Conservation (phyloP, 257 asterid species). For the Haberlea rhodopensis region DNA sequence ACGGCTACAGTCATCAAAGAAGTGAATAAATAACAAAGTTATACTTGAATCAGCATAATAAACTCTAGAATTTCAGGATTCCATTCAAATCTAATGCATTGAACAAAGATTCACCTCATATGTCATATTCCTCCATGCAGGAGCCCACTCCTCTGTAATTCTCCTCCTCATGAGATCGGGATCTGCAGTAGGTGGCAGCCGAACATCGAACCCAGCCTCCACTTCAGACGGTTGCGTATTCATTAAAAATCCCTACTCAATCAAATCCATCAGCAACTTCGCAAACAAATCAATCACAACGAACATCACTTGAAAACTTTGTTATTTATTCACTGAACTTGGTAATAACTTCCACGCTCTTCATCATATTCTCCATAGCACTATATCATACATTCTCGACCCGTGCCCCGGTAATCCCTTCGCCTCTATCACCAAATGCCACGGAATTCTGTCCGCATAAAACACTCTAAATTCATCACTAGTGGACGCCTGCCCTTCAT, state of each 20-base stretch:
- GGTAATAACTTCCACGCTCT: conserved; percentile 72
- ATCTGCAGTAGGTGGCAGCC: conserved; percentile 79
- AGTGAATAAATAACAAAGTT: not conserved
- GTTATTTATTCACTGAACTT: too few species aligned
- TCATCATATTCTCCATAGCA: conserved; percentile 89
- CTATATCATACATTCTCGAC: conserved; percentile 70
- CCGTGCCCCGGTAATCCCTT: conserved; percentile 83
- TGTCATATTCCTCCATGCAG: conserved; percentile 80
- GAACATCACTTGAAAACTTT: not conserved
- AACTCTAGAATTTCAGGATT: conserved; percentile 5
- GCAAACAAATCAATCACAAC: conserved; percentile 19
- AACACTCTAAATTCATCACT: conserved; percentile 79
- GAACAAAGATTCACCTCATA: conserved; percentile 48
- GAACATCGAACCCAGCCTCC: conserved; percentile 84
- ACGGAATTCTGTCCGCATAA: conserved; percentile 80
- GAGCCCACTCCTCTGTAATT: conserved; percentile 93
- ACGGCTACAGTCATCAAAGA: conserved; percentile 7
- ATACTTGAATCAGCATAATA: not conserved
- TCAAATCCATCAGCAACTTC: conserved; percentile 19
- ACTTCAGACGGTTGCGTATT: conserved; percentile 96
- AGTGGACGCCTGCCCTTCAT: conserved; percentile 90
- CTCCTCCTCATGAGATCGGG: conserved; percentile 65
- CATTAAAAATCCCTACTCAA: conserved; percentile 77
- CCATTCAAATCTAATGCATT: not conserved
- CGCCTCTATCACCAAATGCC: conserved; percentile 81